Base-by-base conservation (phyloP, 768 basidiomycete species). In the Asterophora lycoperdoides region DNA sequence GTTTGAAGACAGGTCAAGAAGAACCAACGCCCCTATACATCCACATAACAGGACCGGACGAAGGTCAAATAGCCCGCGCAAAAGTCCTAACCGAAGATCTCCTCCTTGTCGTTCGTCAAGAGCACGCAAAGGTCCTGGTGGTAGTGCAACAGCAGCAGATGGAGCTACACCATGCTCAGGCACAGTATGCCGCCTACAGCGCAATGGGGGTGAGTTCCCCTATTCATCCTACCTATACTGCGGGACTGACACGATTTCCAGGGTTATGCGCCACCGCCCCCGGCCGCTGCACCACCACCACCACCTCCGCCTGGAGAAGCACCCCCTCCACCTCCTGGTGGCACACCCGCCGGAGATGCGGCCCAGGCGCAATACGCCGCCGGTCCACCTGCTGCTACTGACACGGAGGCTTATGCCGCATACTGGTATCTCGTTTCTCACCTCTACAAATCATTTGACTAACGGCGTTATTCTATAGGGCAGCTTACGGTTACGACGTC, bases 21-120 rank as follows among this genome's bases (percentile, higher is more conserved):
- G 91, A 68, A 77, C 82, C 29, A 86, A 89, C 50, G 86, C 91
- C 96, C 18, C 69, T 99, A 48, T 97, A 96, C 68, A 83, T 99
- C 19, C 95, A 98, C 64, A 86, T 92, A 57, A 88, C 87, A 87
- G 51, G 55, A 28, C 55, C 92, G n/a, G 89, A 91, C 42, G 84
- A 89, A 46, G 75, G 74, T 14, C 86, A 89, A 68, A 82, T 93
- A 0, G 81, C 81, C 17, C 82, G 86, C 20, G 91, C 91, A 6
- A 87, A 87, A 65, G 80, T 79, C 9, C 70, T 92, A 13, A 89
- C 89, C 1, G 86, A 90, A 51, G 91, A 93, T 60, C 73, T 93
- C 4, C 75, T 93, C 8, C 77, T 81, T 30, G 93, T 96, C n/a
- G 90, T 98, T 8, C 79, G 79, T 14, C 76, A 81, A 53, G 93